phyloP scores from a whole-genome alignment of 371 early-diverging fungal genomes.

The Apophysomyces trapeziformis region DNA sequence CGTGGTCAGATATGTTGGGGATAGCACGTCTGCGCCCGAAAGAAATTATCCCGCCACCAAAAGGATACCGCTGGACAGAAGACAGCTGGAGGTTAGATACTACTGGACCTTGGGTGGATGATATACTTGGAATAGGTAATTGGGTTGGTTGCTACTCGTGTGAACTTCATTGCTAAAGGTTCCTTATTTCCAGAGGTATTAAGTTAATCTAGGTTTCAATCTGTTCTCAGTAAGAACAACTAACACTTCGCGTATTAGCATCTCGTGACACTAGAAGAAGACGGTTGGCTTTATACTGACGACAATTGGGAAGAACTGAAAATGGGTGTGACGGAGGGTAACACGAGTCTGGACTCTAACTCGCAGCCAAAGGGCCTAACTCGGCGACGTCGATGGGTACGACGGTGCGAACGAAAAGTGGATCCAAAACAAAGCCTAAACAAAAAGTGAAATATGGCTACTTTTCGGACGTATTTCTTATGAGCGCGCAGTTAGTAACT shows the following conservation, averaged over 20 bases:
- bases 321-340: neutral
- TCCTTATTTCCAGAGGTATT: slow-evolving; percentile 9
- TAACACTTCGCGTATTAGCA: slow-evolving; percentile 8
- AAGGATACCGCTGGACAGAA: slow-evolving; percentile 48
- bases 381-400: slow-evolving; percentile 31
- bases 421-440: neutral
- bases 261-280: slow-evolving; percentile 35
- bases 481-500: too few species aligned
- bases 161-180: neutral
- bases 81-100: slow-evolving; percentile 47
- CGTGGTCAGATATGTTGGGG: slow-evolving; percentile 50
- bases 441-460: neutral
- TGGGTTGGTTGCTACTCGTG: neutral
- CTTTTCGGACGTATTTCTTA: too few species aligned
- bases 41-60: slow-evolving; percentile 42
- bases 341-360: slow-evolving; percentile 8
- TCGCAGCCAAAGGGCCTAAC: slow-evolving; percentile 18
- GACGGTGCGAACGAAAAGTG: slow-evolving; percentile 21
- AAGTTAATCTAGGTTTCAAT: neutral
- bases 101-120: slow-evolving; percentile 52
- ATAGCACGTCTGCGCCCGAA: slow-evolving; percentile 27
- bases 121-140: slow-evolving; percentile 42
- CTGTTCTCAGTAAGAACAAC: neutral
- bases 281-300: slow-evolving; percentile 43
- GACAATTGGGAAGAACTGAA: slow-evolving; percentile 30